Percentiles rank a stretch among this genome's conserved stretches.
Conservation (phyloP, 106 monocot genomes). For the Hemerocallis citrina region DNA sequence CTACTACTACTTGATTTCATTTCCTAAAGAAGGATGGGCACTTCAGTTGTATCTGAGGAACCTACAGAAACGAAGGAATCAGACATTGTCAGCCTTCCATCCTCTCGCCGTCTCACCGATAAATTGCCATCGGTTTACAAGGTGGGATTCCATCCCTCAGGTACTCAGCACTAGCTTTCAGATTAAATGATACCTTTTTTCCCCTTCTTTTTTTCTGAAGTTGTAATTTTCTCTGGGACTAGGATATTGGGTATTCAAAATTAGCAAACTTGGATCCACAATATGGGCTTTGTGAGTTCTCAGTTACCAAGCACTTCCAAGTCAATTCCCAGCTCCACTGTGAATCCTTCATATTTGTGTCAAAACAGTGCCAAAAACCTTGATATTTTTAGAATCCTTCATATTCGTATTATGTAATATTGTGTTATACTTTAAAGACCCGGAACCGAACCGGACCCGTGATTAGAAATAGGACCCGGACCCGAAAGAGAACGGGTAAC, state of each 20-base stretch:
- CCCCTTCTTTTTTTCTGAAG: not conserved
- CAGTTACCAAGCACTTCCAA: not conserved
- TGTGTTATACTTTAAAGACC: no score
- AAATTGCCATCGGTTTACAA: slow-evolving; percentile 19
- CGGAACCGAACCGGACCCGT: no score
- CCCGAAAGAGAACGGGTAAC: no score
- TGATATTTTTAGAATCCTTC: no score
- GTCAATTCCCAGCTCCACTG: not conserved
- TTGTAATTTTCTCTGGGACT: not conserved
- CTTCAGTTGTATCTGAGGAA: slow-evolving; percentile 17
- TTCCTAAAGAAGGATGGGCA: slow-evolving; percentile 13
- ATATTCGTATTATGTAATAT: no score
- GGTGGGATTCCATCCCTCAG: slow-evolving; percentile 80
- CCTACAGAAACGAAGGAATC: slow-evolving; percentile 10
- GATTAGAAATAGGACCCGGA: no score
- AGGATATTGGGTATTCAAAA: slow-evolving; percentile 19
- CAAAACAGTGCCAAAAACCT: no score
- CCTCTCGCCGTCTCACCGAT: slow-evolving; percentile 2
- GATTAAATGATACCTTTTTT: not conserved
- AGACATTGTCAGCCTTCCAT: slow-evolving; percentile 11
- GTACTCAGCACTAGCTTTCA: slow-evolving; percentile 11
- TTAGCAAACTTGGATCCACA: slow-evolving; percentile 22
- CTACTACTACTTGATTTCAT: not conserved
- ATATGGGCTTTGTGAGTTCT: slow-evolving; percentile 21
- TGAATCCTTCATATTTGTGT: not conserved